phyloP scores from a whole-genome alignment of 2,329 filamentous ascomycete genomes.

The Aspergillus udagawae region DNA sequence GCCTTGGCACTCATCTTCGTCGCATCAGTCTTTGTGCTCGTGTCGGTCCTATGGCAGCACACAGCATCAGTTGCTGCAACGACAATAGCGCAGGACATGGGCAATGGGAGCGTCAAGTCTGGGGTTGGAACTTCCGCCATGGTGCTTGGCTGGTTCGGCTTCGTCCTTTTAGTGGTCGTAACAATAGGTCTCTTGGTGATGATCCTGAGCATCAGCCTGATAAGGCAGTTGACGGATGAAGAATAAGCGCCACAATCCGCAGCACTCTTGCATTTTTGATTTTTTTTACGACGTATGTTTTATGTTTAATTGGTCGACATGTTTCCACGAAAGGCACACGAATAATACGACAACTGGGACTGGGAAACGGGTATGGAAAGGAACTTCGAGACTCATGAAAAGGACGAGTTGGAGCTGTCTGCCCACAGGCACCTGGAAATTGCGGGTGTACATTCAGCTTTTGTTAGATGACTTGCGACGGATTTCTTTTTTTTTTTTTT shows the following conservation, averaged over 20 bases:
- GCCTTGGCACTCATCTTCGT: slow-evolving; percentile 88
- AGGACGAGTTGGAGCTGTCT: slow-evolving; percentile 5
- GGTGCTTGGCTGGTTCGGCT: slow-evolving; percentile 97
- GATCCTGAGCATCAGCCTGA: slow-evolving; percentile 85
- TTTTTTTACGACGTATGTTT: not conserved
- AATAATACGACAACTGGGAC: slow-evolving; percentile 14
- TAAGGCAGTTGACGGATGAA: slow-evolving; percentile 57
- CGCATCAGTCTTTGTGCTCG: slow-evolving; percentile 61
- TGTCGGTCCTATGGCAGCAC: slow-evolving; percentile 63
- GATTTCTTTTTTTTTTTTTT: not conserved
- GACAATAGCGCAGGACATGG: slow-evolving; percentile 87
- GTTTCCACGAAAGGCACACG: slow-evolving; percentile 11
- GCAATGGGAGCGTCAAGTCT: slow-evolving; percentile 79
- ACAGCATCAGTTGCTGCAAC: slow-evolving; percentile 94
- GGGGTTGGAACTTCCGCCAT: slow-evolving; percentile 93
- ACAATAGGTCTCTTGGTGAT: slow-evolving; percentile 93
- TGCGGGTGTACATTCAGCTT: not conserved
- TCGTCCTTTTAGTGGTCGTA: slow-evolving; percentile 87
- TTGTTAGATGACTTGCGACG: not conserved
- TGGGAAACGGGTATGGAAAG: slow-evolving; percentile 1
- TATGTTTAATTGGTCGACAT: slow-evolving; percentile 4
- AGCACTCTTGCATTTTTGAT: not conserved
- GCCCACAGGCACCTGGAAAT: not conserved
- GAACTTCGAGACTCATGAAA: slow-evolving; percentile 7
- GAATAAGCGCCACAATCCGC: slow-evolving; percentile 12